phyloP scores from a whole-genome alignment of 2,329 filamentous ascomycete genomes.

The Scytalidium sp. region DNA sequence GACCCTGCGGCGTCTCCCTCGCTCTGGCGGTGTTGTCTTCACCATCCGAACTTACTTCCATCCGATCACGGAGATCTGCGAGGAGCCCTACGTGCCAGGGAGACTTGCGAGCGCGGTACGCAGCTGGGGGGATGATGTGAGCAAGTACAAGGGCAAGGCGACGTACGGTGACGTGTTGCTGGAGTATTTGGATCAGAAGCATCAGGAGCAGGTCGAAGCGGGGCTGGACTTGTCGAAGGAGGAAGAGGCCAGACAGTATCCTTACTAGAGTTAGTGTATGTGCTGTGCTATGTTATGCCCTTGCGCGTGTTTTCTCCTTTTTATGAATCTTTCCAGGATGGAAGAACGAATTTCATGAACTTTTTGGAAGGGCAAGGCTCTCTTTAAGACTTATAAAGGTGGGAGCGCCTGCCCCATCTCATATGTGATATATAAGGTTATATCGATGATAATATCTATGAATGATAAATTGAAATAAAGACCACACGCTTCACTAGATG shows the following conservation, averaged over 20 bases:
- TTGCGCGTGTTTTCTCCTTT: background rate
- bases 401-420: too few relatives aligned
- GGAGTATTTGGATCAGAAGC: constrained; percentile 72
- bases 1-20: constrained; percentile 56
- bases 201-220: constrained; percentile 66
- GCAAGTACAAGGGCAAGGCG: constrained; percentile 73
- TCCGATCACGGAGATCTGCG: constrained; percentile 50
- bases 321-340: too few relatives aligned
- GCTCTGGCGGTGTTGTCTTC: constrained; percentile 55
- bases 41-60: constrained; percentile 63
- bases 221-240: constrained; percentile 63
- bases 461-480: too few relatives aligned
- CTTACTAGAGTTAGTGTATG: constrained; percentile 44
- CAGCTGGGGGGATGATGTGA: constrained; percentile 79
- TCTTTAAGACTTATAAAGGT: too few relatives aligned
- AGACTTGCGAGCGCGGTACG: constrained; percentile 73
- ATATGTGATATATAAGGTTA: too few relatives aligned
- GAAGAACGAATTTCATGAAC: too few relatives aligned
- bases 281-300: too few relatives aligned
- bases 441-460: too few relatives aligned
- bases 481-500: too few relatives aligned
- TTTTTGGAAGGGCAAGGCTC: too few relatives aligned
- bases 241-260: constrained; percentile 59
- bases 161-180: constrained; percentile 71
- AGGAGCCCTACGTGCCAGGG: constrained; percentile 72